phyloP scores from a whole-genome alignment of 2,329 filamentous ascomycete genomes.

The Colletotrichum shisoi region DNA sequence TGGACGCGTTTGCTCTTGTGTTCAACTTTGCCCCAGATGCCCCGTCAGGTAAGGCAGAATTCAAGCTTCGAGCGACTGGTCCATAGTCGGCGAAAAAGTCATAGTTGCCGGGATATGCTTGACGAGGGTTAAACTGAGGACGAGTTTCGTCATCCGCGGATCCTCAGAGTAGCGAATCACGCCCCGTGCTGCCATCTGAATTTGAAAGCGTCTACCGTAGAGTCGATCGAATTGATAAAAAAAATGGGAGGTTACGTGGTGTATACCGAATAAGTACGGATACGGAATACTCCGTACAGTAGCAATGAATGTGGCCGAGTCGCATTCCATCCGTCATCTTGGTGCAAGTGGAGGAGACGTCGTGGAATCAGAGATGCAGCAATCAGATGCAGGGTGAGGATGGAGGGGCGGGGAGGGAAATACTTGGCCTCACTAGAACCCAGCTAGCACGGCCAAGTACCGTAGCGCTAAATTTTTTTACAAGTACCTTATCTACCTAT shows the following conservation, averaged over 20 bases:
- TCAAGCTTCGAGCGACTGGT: conserved; percentile 31
- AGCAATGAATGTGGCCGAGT: neutral
- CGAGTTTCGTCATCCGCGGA: conserved; percentile 29
- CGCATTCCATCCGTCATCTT: conserved; percentile 19
- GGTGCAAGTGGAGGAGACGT: conserved; percentile 20
- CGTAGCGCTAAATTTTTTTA: conserved; percentile 10
- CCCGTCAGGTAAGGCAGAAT: conserved; percentile 37
- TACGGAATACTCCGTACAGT: too few relatives aligned
- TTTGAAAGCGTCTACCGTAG: conserved; percentile 12
- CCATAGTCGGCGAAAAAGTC: conserved; percentile 22
- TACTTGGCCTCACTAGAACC: neutral
- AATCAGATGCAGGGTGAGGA: conserved; percentile 33
- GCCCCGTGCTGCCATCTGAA: conserved; percentile 29
- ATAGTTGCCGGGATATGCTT: conserved; percentile 29
- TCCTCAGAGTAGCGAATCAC: conserved; percentile 19
- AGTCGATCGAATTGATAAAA: neutral
- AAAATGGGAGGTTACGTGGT: too few relatives aligned
- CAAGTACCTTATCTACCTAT: too few relatives aligned
- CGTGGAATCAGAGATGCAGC: conserved; percentile 38
- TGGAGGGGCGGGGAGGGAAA: conserved; percentile 5
- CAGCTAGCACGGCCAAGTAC: conserved; percentile 3
- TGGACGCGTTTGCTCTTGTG: conserved; percentile 27
- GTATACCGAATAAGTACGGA: too few relatives aligned
- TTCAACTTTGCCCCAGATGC: conserved; percentile 34
- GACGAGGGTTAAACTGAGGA: conserved; percentile 1